Evolutionary conservation across 2,329 filamentous ascomycete species (phyloP), one percentile per base, ranked within the genome.

Genomic region (Fusarium fujikuroi): DNA sequence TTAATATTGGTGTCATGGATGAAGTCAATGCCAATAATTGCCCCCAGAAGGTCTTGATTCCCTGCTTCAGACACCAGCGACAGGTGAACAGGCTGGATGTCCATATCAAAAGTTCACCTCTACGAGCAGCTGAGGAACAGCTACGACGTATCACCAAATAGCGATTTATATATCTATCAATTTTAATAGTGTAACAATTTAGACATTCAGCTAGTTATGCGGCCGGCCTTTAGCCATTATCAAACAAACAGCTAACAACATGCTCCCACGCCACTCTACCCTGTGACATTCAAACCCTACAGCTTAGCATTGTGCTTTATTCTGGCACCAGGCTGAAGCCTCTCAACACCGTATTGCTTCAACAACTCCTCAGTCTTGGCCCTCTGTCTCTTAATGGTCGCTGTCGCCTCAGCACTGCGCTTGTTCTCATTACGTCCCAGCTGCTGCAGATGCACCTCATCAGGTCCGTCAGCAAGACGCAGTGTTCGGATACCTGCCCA

Each of bases 371-470:
- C 88, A 21, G 91, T 88, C 85, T 88, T 91, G 78, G 86, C 83
- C 80, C 86, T 87, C 85, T 95, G 93, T 79, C 83, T 85, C 75
- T 87, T 83, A 64, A 95, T 90, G 79, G 88, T 88, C 69, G 87
- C 85, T 47, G 91, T 85, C 52, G 91, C 87, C 75, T 87, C 89
- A 73, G 84, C 80, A 63, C 90, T 91, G 73, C 89, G 88, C 82
- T 88, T 92, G 81, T 94, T 95, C 87, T 96, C 93, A 76, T 94
- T 94, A 76, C 88, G 87, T 21, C 93, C 93, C 85, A 96, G 86
- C 84, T 96, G 93, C 81, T 93, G 86, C 74, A 95, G 83, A 82
- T 97, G 96, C 69, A 98, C 96, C 89, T 99, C 96, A 83, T 99
- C 96, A 0, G 96, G 96, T 1, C 96, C 96, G 83, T 99, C 96